These are phyloP conservation scores for Clonostachys sp. DNA, from an alignment of 2,329 filamentous ascomycete species.

Conservation along the genomic window DNA sequence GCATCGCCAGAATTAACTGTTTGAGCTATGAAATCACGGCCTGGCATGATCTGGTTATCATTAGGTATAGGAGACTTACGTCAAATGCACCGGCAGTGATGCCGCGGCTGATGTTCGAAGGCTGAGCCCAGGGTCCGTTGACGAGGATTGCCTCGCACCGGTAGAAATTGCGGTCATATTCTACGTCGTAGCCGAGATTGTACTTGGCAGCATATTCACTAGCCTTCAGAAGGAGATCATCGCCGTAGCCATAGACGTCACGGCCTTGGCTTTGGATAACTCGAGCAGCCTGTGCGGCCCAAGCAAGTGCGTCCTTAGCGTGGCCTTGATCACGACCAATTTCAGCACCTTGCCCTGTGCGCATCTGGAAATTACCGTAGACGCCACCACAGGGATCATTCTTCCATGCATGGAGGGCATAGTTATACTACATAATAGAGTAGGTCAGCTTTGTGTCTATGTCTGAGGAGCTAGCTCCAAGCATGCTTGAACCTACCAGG, in stretches of 20 bases:
- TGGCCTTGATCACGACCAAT: slow-evolving; percentile 30
- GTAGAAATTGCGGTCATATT: slow-evolving; percentile 25
- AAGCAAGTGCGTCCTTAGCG: slow-evolving; percentile 19
- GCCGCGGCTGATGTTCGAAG: slow-evolving; percentile 17
- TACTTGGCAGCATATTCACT: slow-evolving; percentile 31
- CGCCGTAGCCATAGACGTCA: slow-evolving; percentile 21
- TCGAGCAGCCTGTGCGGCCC: slow-evolving; percentile 24
- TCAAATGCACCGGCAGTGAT: slow-evolving; percentile 5
- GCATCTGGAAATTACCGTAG: slow-evolving; percentile 16
- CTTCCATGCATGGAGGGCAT: slow-evolving; percentile 25
- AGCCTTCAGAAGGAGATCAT: slow-evolving; percentile 24
- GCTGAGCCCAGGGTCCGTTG: slow-evolving; percentile 26
- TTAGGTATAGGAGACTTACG: slow-evolving; percentile 1
- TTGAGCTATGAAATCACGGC: too few species aligned
- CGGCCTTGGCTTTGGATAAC: slow-evolving; percentile 24
- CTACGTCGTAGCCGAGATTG: slow-evolving; percentile 24
- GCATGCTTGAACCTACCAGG: slow-evolving; percentile 5
- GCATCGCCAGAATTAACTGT: not conserved
- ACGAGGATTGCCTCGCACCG: slow-evolving; percentile 32
- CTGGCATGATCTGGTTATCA: too few species aligned
- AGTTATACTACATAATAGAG: slow-evolving; percentile 20
- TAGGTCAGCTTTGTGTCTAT: not conserved
- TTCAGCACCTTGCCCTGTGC: slow-evolving; percentile 27
- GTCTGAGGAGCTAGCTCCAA: too few species aligned
- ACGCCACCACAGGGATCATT: slow-evolving; percentile 29